Conservation (phyloP, 2,329 filamentous ascomycete species). For the Colletotrichum eleusines region DNA sequence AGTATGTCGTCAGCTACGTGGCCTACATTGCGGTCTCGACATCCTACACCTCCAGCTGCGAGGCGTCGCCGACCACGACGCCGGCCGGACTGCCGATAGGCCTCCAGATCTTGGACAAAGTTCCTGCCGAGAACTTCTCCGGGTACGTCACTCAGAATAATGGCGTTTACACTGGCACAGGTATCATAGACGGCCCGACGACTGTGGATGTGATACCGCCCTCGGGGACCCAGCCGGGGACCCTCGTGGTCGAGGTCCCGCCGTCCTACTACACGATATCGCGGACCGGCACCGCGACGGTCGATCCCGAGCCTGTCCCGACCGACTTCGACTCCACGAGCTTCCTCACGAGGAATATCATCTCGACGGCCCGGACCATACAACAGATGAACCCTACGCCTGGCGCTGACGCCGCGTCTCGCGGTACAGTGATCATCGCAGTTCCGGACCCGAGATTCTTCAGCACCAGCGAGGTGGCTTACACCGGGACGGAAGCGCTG, state of each 20-base stretch:
- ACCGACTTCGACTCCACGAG: constrained; percentile 23
- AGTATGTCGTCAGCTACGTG: constrained; percentile 37
- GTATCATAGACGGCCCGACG: constrained; percentile 24
- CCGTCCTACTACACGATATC: constrained; percentile 31
- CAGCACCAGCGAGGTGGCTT: constrained; percentile 27
- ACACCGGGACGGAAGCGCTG: constrained; percentile 8
- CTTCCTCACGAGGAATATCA: constrained; percentile 18
- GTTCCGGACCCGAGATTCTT: constrained; percentile 30
- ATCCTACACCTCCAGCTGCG: constrained; percentile 29
- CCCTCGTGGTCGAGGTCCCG: constrained; percentile 24
- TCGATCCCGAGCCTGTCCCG: background rate
- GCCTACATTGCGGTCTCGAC: constrained; percentile 36
- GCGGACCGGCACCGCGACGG: constrained; percentile 1
- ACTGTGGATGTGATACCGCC: constrained; percentile 5
- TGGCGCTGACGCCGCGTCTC: background rate
- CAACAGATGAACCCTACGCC: constrained; percentile 23
- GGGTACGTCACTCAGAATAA: constrained; percentile 21
- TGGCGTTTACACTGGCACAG: constrained; percentile 28
- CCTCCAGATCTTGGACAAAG: background rate
- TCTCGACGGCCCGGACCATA: constrained; percentile 31
- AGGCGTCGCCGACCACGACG: constrained; percentile 12
- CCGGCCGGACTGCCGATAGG: background rate
- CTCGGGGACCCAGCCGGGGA: background rate
- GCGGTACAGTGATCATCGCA: constrained; percentile 31
- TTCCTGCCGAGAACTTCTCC: constrained; percentile 2